phyloP scores from a whole-genome alignment of 2,329 filamentous ascomycete species.

The Didymella sp. region DNA sequence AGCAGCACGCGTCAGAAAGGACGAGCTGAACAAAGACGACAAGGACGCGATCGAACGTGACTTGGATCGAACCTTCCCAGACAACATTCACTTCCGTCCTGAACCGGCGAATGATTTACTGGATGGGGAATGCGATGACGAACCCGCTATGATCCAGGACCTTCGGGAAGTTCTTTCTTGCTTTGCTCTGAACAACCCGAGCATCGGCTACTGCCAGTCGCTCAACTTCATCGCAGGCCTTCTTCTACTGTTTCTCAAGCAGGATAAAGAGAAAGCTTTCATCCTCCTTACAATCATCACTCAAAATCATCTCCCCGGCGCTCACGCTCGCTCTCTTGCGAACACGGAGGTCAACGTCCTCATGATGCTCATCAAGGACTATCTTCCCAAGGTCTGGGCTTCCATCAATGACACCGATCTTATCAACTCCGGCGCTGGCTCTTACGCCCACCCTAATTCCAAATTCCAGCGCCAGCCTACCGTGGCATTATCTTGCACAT shows the following conservation, averaged over 20 bases:
- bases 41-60: conserved; percentile 92
- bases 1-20: conserved; percentile 69
- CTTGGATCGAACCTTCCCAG: conserved; percentile 90
- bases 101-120: conserved; percentile 44
- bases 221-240: conserved; percentile 94
- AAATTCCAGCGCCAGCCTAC: conserved; percentile 71
- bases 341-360: conserved; percentile 94
- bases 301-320: conserved; percentile 84
- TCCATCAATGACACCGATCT: conserved; percentile 82
- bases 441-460: conserved; percentile 43
- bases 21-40: conserved; percentile 71
- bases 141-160: conserved; percentile 80
- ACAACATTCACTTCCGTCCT: conserved; percentile 90
- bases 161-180: conserved; percentile 86
- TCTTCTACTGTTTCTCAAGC: conserved; percentile 79
- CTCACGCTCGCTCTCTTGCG: conserved; percentile 86
- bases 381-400: conserved; percentile 81
- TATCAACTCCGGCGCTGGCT: conserved; percentile 46
- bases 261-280: conserved; percentile 89
- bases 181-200: conserved; percentile 88
- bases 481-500: conserved; percentile 89
- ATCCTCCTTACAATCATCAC: conserved; percentile 95
- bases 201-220: conserved; percentile 93
- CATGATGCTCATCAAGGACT: conserved; percentile 84
- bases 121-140: conserved; percentile 52